Evolutionary conservation across 306 rosid species (phyloP).

Genomic region (Arachis hypogaea): DNA sequence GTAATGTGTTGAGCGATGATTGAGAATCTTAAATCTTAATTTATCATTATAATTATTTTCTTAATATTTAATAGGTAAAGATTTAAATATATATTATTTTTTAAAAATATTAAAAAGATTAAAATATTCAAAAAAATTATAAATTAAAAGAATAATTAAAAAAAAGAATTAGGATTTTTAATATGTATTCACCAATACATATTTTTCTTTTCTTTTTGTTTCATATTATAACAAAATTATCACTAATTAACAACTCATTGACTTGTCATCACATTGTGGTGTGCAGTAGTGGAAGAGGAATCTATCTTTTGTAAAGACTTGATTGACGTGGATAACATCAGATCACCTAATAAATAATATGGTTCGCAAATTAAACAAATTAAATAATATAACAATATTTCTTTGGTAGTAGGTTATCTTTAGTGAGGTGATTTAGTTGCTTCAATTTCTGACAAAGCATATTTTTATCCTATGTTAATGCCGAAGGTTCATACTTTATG

Average conservation of each 20-base stretch:
- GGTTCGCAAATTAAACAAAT: not conserved
- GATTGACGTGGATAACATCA: not conserved
- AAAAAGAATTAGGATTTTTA: no score
- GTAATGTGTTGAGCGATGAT: no score
- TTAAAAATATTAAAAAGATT: no score
- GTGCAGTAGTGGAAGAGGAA: not conserved
- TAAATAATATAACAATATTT: not conserved
- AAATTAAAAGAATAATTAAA: no score
- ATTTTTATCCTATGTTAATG: not conserved
- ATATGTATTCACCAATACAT: no score
- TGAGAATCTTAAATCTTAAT: no score
- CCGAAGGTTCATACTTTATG: not conserved
- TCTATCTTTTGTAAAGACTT: not conserved
- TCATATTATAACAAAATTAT: not conserved
- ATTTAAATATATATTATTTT: no score
- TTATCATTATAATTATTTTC: no score
- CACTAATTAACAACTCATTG: not conserved
- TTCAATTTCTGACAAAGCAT: constrained; percentile 1
- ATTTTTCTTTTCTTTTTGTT: no score
- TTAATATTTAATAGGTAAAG: no score
- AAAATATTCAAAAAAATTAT: no score
- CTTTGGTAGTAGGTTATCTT: not conserved
- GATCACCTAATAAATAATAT: not conserved
- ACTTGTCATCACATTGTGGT: not conserved
- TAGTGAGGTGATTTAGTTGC: not conserved